phyloP scores from a whole-genome alignment of 148 eudicot species.

The Persicaria maculosa region DNA sequence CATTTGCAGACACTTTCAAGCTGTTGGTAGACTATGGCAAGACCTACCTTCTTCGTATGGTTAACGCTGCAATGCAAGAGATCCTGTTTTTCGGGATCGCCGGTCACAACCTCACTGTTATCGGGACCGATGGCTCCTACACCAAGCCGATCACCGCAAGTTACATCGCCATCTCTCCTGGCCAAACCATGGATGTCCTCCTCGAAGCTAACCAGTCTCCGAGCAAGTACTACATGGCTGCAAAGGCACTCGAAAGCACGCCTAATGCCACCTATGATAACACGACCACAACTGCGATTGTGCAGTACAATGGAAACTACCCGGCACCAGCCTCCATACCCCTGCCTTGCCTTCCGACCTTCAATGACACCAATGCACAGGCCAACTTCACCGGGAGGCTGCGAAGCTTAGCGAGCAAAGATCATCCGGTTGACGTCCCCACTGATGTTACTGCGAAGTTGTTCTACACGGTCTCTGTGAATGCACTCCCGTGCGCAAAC shows the following conservation, averaged over 20 bases:
- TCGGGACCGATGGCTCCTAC: slow-evolving; percentile 16
- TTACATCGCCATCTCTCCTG: slow-evolving; percentile 15
- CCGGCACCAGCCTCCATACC: background rate
- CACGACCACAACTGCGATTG: slow-evolving; percentile 18
- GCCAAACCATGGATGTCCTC: slow-evolving; percentile 19
- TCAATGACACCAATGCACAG: slow-evolving; percentile 4
- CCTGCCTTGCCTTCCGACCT: background rate
- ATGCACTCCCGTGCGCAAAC: slow-evolving; percentile 8
- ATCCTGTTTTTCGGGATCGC: slow-evolving; percentile 12
- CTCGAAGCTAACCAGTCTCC: slow-evolving; percentile 14
- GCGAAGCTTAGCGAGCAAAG: background rate
- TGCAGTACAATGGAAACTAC: slow-evolving; percentile 1
- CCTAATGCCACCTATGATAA: slow-evolving; percentile 2
- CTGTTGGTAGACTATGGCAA: slow-evolving; percentile 13
- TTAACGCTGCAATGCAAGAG: slow-evolving; percentile 10
- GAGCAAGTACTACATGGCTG: slow-evolving; percentile 16
- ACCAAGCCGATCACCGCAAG: slow-evolving; percentile 1
- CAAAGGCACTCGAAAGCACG: slow-evolving; percentile 10
- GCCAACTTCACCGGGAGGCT: slow-evolving; percentile 10
- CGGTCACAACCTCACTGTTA: slow-evolving; percentile 9
- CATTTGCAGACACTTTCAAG: slow-evolving; percentile 12
- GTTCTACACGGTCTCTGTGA: slow-evolving; percentile 12
- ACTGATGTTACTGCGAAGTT: background rate
- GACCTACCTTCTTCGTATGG: slow-evolving; percentile 13
- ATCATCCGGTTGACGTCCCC: slow-evolving; percentile 9